Evolutionary conservation across 352 stramenopile genomes (phyloP), one percentile per base, ranked within the genome.

Genomic region (Phytophthora chlamydospora): DNA sequence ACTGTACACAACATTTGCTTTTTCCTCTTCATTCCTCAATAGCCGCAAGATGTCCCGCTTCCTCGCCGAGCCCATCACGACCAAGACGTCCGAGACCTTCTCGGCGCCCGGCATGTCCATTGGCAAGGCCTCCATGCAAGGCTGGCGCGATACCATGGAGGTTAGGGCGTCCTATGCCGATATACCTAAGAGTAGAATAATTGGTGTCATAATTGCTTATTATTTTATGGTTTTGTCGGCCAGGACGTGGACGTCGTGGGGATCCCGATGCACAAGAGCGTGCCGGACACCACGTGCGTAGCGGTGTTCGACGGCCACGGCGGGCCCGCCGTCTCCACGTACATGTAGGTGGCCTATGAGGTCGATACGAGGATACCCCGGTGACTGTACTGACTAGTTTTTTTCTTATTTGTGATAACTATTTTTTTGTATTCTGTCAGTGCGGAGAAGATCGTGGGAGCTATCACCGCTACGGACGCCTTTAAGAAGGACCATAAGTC

Each of bases 81-180:
- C 76, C 34, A 96, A 96, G 63, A 68, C 81, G 21, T 90, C 83
- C 36, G 64, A 68, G 43, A 62, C 54, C 39, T 77, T 76, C 59
- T 68, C 51, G 1, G 76, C 68, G 27, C 63, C 72, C 4, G 78
- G 72, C 27, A 62, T 96, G 52, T 55, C 46, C n/a, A 86, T 96
- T 50, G 85, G 75, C 61, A 88, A 79, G 54, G 68, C 80, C 19
- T 68, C 73, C 42, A 96, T 96, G 87, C 87, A 96, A 52, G 87
- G 87, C 17, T 96, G 87, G 87, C 82, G 87, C 24, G 84, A 93
- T 45, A 76, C 77, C 1, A 96, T 96, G 87, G 87, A 96, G 79
- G 87, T 91, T 29, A 24, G 51, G 35, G 7, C 13, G n/a, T 9
- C 3, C n/a, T 58, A 39, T 29, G 4, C 24, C 24, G 24, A 29